Conservation (phyloP, 495 filamentous ascomycete species). For the Podospora pseudocomata region DNA sequence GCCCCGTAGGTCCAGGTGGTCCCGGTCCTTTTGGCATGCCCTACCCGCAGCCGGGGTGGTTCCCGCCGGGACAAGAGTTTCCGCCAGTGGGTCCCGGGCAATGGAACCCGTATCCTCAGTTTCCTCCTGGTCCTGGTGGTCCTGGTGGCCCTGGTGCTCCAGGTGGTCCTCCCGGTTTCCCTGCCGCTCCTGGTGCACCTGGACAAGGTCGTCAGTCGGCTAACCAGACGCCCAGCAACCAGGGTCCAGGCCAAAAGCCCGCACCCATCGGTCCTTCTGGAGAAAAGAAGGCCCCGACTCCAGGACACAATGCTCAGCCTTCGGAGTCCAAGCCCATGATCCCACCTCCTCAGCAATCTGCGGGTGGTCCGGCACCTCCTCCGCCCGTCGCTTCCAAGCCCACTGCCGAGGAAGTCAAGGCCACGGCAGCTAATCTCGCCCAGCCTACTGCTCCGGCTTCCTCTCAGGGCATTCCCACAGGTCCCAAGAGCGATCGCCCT, state of each 20-base stretch:
- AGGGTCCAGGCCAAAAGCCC: conserved; percentile 42
- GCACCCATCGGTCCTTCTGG: conserved; percentile 54
- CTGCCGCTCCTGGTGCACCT: conserved; percentile 26
- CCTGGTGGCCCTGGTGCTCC: conserved; percentile 34
- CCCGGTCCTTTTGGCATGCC: conserved; percentile 46
- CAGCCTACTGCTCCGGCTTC: conserved; percentile 35
- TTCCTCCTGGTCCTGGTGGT: conserved; percentile 48
- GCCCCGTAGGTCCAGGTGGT: conserved; percentile 20
- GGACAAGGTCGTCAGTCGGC: conserved; percentile 31
- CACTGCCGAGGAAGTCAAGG: conserved; percentile 52
- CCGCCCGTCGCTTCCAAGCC: conserved; percentile 69
- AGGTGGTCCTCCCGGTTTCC: conserved; percentile 33
- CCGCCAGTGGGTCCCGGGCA: conserved; percentile 58
- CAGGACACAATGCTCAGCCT: conserved; percentile 20
- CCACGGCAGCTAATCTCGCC: conserved; percentile 40
- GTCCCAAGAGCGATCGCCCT: conserved; percentile 55
- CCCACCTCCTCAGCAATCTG: conserved; percentile 36
- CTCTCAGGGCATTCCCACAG: conserved; percentile 49
- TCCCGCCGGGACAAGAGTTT: conserved; percentile 77
- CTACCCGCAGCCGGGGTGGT: conserved; percentile 69
- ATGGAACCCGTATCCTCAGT: conserved; percentile 44
- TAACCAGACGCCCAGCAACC: conserved; percentile 37
- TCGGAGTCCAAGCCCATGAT: conserved; percentile 37
- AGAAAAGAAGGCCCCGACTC: conserved; percentile 41
- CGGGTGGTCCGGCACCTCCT: conserved; percentile 45